Evolutionary conservation across 208 protist genomes (phyloP), one percentile per base, ranked within the genome.

Genomic region (Porcisia hertigi): DNA sequence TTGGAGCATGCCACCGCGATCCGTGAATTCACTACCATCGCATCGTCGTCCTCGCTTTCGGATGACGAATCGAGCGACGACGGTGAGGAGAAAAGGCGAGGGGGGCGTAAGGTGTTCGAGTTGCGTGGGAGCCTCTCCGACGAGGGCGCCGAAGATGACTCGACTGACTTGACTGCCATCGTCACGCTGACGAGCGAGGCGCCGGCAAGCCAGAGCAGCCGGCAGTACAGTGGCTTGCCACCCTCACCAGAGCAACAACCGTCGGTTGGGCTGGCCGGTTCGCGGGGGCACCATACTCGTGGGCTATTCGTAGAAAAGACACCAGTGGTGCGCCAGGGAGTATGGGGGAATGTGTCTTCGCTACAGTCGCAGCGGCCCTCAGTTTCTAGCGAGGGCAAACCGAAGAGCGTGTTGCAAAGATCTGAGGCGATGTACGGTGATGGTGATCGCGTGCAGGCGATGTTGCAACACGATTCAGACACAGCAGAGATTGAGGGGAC

Each of bases 91-190:
- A 23, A 0, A 57, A 52, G 9, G 18, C 54, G 16, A 16, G 53
- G 16, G 16, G 53, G 14, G 53, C 53, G 53, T 45, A 34, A 11
- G 53, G 47, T 30, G 20, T 18, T 9, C 39, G 34, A 34, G 53
- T 18, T 49, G 69, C 34, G 69, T 41, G 47, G 25, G 25, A 20
- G 52, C 36, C 36, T 36, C 11, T 18, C 36, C 14, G 80, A 80
- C 39, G 80, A 77, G 71, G 49, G 43, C 55, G 80, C 73, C 3
- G 84, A 88, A 2, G 84, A 88, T 36, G 52, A 77, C 7, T 83
- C 71, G 1, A 79, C 75, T 23, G 81, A 85, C 18, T 20, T 75
- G 41, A 85, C 75, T 3, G 75, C 69, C 20, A 57, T 53, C 3
- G 41, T 81, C 20, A 81, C 55, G 25, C 54, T 76, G 49, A 81